phyloP scores from a whole-genome alignment of 2,329 filamentous ascomycete genomes.

The Lasiodiplodia citricola region DNA sequence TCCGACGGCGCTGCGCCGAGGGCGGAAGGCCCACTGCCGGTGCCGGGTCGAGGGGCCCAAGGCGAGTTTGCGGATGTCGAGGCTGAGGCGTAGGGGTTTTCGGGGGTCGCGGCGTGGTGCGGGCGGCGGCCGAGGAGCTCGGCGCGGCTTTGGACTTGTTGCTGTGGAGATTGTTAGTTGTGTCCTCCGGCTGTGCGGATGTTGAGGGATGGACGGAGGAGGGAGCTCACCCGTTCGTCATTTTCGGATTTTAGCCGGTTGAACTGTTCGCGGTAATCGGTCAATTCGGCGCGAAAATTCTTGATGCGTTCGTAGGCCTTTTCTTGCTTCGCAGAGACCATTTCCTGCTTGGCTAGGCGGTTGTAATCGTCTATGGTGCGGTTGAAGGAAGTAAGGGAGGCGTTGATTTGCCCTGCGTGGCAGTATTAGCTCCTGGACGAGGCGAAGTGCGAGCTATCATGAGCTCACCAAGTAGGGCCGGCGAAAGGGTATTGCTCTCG shows the following conservation, averaged over 20 bases:
- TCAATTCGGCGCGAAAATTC: constrained; percentile 81
- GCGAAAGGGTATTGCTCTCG: constrained; percentile 62
- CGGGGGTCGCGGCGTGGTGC: constrained; percentile 78
- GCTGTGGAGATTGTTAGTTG: constrained; percentile 40
- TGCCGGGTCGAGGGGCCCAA: constrained; percentile 50
- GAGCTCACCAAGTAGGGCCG: constrained; percentile 63
- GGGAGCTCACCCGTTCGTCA: constrained; percentile 68
- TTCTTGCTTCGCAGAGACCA: constrained; percentile 87
- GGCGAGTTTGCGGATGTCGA: constrained; percentile 53
- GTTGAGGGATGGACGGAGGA: neutral
- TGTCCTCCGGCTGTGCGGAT: neutral
- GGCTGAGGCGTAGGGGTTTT: constrained; percentile 84
- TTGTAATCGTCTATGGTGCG: constrained; percentile 94
- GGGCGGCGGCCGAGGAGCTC: constrained; percentile 87
- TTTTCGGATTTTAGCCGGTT: constrained; percentile 76
- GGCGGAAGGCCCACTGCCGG: constrained; percentile 35
- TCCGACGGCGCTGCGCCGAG: constrained; percentile 58
- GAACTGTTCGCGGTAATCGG: constrained; percentile 79
- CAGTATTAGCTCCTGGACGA: neutral
- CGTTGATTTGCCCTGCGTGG: constrained; percentile 24
- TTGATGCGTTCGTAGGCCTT: constrained; percentile 86
- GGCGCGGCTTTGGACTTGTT: constrained; percentile 70
- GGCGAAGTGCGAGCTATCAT: too few relatives aligned
- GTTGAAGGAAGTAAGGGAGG: constrained; percentile 74
- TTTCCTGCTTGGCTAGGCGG: constrained; percentile 81